Evolutionary conservation across 441 rosid species (phyloP).

Genomic region (Gossypium armourianum): DNA sequence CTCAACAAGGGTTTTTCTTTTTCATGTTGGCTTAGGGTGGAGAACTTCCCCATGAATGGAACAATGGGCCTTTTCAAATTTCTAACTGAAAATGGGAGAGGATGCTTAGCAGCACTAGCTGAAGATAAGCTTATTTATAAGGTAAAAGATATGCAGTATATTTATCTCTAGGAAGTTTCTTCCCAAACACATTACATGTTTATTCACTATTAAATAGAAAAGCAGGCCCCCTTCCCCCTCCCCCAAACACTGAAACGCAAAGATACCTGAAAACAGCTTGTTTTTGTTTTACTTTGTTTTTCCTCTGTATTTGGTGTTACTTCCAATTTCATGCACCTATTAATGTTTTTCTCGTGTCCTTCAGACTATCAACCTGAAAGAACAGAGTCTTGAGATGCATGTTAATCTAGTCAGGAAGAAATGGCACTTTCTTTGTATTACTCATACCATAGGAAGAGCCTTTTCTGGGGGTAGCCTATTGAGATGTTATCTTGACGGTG

Average conservation of each 20-base stretch:
- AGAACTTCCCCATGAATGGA: constrained; percentile 66
- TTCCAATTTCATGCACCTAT: constrained; percentile 14
- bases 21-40: constrained; percentile 97
- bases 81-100: constrained; percentile 82
- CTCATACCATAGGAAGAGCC: constrained; percentile 88
- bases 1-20: constrained; percentile 85
- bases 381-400: constrained; percentile 56
- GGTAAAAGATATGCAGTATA: constrained; percentile 32
- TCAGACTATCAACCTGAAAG: constrained; percentile 72
- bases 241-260: background rate
- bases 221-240: background rate
- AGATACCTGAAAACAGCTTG: background rate
- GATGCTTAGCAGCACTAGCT: constrained; percentile 71
- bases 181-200: background rate
- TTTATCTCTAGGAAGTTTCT: constrained; percentile 13
- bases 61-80: constrained; percentile 88
- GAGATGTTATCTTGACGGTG: constrained; percentile 81
- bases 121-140: constrained; percentile 64
- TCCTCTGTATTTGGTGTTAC: constrained; percentile 5
- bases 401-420: constrained; percentile 57
- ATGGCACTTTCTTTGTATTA: constrained; percentile 92
- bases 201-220: background rate
- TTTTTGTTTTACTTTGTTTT: background rate
- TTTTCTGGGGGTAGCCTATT: constrained; percentile 93
- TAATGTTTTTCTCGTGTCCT: constrained; percentile 21